Conservation (phyloP, 441 rosid species). For the Flueggea neowawraea region DNA sequence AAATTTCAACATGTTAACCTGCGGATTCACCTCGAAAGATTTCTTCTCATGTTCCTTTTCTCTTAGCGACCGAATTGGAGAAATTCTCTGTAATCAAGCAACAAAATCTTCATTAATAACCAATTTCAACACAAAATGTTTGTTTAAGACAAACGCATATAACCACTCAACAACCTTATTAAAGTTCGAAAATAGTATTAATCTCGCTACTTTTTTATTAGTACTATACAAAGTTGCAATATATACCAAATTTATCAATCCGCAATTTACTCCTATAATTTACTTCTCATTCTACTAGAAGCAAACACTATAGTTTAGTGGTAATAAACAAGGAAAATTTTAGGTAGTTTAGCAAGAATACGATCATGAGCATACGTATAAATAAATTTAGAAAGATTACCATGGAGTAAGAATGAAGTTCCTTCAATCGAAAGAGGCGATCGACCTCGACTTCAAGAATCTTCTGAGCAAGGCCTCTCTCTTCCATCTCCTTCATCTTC, state of each 20-base stretch:
- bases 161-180: too few relatives aligned
- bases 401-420: slow-evolving; percentile 51
- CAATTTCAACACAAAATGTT: neutral
- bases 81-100: slow-evolving; percentile 39
- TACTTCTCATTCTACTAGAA: too few relatives aligned
- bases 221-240: too few relatives aligned
- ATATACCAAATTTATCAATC: neutral
- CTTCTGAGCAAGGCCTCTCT: slow-evolving; percentile 60
- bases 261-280: too few relatives aligned
- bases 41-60: slow-evolving; percentile 53
- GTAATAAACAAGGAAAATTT: neutral
- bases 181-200: too few relatives aligned
- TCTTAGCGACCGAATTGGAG: slow-evolving; percentile 66
- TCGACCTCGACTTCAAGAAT: slow-evolving; percentile 73
- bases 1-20: slow-evolving; percentile 4
- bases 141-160: too few relatives aligned
- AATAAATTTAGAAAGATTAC: slow-evolving; percentile 22
- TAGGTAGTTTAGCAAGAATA: neutral
- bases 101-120: neutral
- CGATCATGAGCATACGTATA: too few relatives aligned
- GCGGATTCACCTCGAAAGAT: slow-evolving; percentile 8
- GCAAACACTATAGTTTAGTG: too few relatives aligned
- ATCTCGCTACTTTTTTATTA: too few relatives aligned
- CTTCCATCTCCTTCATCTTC: slow-evolving; percentile 41
- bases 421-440: slow-evolving; percentile 65